phyloP scores from a whole-genome alignment of 768 basidiomycete genomes.

The Pleurotus pulmonarius region DNA sequence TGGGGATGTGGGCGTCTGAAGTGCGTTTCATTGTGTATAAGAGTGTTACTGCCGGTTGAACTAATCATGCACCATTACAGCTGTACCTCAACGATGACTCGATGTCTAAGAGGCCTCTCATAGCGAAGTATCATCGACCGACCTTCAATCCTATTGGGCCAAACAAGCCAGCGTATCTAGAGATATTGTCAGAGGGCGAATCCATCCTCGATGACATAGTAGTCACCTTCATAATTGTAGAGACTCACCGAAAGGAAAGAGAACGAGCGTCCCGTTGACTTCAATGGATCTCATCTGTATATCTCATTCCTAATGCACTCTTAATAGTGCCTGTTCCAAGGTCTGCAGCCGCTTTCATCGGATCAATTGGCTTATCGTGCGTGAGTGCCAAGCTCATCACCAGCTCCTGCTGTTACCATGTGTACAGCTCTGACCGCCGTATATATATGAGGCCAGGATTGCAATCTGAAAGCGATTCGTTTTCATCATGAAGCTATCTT shows the following conservation, averaged over 20 bases:
- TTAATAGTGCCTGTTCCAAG: too few relatives aligned
- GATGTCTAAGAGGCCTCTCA: constrained; percentile 3
- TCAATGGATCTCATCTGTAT: too few relatives aligned
- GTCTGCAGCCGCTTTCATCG: too few relatives aligned
- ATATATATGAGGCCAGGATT: too few relatives aligned
- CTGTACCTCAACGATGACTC: constrained; percentile 16
- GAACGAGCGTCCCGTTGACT: constrained; percentile 8
- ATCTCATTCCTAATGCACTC: too few relatives aligned
- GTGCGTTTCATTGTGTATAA: constrained; percentile 11
- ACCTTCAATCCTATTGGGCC: constrained; percentile 10
- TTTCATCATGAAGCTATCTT: neutral
- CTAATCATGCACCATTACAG: constrained; percentile 4
- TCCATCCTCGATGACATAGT: constrained; percentile 22
- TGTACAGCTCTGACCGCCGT: too few relatives aligned
- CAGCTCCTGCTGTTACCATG: too few relatives aligned
- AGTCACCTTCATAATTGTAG: constrained; percentile 25
- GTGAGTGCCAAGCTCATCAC: too few relatives aligned
- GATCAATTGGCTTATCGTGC: too few relatives aligned
- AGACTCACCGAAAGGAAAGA: constrained; percentile 21
- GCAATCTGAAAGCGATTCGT: too few relatives aligned
- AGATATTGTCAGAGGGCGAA: constrained; percentile 19
- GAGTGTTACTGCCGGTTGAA: neutral
- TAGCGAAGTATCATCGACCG: constrained; percentile 17
- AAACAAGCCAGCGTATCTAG: constrained; percentile 12
- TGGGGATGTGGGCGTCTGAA: constrained; percentile 6